These are phyloP conservation scores for Wickerhamiella musiphila DNA, from an alignment of 805 yeast genomes.

Conservation along the genomic window DNA sequence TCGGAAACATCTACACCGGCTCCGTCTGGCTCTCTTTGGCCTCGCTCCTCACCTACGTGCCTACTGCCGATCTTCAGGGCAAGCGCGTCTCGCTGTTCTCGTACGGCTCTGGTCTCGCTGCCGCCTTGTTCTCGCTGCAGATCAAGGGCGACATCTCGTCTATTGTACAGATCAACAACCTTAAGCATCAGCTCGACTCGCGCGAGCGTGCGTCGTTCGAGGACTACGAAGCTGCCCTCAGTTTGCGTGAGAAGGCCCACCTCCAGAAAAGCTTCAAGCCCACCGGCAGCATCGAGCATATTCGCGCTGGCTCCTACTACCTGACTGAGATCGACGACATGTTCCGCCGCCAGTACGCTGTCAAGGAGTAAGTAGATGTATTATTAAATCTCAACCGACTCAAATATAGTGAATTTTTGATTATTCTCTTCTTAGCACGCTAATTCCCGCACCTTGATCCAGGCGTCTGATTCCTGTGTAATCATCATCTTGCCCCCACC, in stretches of 20 bases:
- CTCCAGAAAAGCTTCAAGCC: conserved; percentile 67
- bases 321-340: conserved; percentile 69
- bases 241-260: conserved; percentile 78
- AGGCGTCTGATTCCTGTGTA: too few relatives aligned
- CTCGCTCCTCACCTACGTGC: conserved; percentile 62
- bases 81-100: conserved; percentile 88
- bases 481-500: too few relatives aligned
- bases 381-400: too few relatives aligned
- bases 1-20: conserved; percentile 97
- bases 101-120: conserved; percentile 95
- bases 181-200: conserved; percentile 45
- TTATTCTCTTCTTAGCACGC: too few relatives aligned
- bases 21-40: conserved; percentile 77
- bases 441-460: too few relatives aligned
- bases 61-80: conserved; percentile 53
- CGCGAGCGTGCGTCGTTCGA: conserved; percentile 58
- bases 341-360: conserved; percentile 68
- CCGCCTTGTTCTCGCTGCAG: conserved; percentile 64
- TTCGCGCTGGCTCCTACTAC: conserved; percentile 68
- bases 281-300: conserved; percentile 53
- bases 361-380: conserved; percentile 10
- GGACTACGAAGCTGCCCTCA: conserved; percentile 66
- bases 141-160: conserved; percentile 63
- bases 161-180: conserved; percentile 33
- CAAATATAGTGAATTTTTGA: too few relatives aligned